Conservation (phyloP, 371 early-diverging fungal genomes). For the Thermomucor indicae-seudaticae region DNA sequence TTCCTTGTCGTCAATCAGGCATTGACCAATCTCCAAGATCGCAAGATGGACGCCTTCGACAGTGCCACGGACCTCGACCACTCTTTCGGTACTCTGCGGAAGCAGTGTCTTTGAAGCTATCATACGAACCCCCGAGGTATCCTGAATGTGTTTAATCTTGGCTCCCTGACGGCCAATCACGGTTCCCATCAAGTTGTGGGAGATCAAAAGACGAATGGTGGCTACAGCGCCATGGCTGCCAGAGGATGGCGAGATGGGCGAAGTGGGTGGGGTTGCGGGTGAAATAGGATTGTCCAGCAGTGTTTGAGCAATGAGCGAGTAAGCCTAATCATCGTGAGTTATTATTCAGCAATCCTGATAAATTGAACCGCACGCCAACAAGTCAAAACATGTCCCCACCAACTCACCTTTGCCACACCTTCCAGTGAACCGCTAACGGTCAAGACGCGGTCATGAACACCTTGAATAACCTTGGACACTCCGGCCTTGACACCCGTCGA, state of each 20-base stretch:
- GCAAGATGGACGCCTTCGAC: constrained; percentile 74
- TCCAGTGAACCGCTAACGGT: constrained; percentile 78
- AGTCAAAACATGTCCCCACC: neutral
- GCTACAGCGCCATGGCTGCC: constrained; percentile 8
- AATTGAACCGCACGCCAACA: neutral
- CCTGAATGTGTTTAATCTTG: constrained; percentile 87
- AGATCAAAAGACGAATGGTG: constrained; percentile 72
- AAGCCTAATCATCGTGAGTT: constrained; percentile 7
- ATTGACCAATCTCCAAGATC: constrained; percentile 60
- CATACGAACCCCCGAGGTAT: constrained; percentile 76
- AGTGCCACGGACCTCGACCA: constrained; percentile 78
- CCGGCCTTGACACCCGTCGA: constrained; percentile 80
- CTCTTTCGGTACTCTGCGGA: constrained; percentile 83
- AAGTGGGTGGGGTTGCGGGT: constrained; percentile 28
- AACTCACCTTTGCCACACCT: constrained; percentile 64
- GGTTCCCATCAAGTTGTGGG: constrained; percentile 84
- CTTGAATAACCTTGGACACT: constrained; percentile 84
- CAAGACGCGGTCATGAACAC: constrained; percentile 83
- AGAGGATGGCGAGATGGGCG: constrained; percentile 11
- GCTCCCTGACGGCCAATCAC: constrained; percentile 85
- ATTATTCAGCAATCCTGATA: neutral
- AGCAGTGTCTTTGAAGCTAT: constrained; percentile 84
- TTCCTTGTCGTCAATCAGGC: constrained; percentile 47
- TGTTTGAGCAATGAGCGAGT: constrained; percentile 67
- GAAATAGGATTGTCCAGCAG: constrained; percentile 65